Conservation (phyloP, 805 yeast species). For the Monosporozyma aquatica region DNA sequence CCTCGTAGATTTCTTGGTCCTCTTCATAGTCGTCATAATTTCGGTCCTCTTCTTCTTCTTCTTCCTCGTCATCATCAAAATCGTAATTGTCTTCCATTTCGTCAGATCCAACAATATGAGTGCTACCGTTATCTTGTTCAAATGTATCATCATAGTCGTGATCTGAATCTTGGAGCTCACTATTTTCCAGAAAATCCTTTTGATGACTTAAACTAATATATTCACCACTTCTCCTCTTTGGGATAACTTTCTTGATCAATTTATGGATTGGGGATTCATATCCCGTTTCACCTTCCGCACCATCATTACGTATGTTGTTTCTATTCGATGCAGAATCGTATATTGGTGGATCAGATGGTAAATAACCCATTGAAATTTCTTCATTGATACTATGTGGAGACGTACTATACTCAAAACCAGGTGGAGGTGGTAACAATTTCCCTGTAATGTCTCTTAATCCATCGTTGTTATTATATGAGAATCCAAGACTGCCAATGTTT, state of each 20-base stretch:
- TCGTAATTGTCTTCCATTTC: slow-evolving; percentile 10
- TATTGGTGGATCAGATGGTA: slow-evolving; percentile 33
- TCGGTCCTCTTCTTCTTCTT: slow-evolving; percentile 3
- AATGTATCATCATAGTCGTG: slow-evolving; percentile 1
- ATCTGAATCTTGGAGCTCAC: neutral
- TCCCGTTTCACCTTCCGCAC: too few relatives aligned
- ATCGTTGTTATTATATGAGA: neutral
- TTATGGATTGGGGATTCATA: neutral
- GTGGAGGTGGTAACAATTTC: slow-evolving; percentile 30
- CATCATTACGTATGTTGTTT: too few relatives aligned
- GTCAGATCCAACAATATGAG: neutral
- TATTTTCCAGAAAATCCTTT: slow-evolving; percentile 6
- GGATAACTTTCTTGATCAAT: slow-evolving; percentile 5
- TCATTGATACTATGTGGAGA: slow-evolving; percentile 21
- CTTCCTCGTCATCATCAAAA: slow-evolving; percentile 13
- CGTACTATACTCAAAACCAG: slow-evolving; percentile 30
- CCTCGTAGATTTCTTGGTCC: slow-evolving; percentile 4
- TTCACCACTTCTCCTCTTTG: slow-evolving; percentile 1
- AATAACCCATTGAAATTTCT: slow-evolving; percentile 27
- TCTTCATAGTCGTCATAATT: slow-evolving; percentile 3
- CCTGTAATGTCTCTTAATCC: slow-evolving; percentile 19
- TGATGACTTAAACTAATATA: neutral
- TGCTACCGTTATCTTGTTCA: neutral
- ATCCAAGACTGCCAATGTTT: neutral
- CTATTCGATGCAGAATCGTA: slow-evolving; percentile 22